Conservation (phyloP, 2,329 filamentous ascomycete species). For the Fonsecaea nubica region DNA sequence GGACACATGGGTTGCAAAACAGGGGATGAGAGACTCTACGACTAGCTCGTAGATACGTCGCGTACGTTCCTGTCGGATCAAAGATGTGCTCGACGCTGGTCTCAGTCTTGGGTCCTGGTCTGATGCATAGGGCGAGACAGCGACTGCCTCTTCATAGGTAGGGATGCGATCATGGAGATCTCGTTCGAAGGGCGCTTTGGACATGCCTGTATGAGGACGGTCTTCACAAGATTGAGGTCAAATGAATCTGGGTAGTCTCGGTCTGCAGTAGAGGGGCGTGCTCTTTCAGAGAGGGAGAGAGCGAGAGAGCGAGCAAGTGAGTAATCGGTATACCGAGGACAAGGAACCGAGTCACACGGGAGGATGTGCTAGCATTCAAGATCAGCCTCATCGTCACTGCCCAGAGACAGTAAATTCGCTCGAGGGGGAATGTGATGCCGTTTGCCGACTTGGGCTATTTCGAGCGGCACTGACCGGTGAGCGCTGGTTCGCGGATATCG, state of each 20-base stretch:
- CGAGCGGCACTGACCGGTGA: not conserved
- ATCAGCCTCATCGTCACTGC: not conserved
- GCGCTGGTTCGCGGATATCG: not conserved
- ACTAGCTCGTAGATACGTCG: slow-evolving; percentile 51
- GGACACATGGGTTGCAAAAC: slow-evolving; percentile 49
- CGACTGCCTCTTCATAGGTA: slow-evolving; percentile 46
- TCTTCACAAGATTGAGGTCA: not conserved
- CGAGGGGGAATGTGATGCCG: not conserved
- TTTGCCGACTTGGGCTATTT: not conserved
- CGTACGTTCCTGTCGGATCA: slow-evolving; percentile 42
- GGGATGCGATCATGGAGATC: slow-evolving; percentile 44
- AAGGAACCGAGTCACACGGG: not conserved
- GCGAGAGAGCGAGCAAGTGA: not conserved
- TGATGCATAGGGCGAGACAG: slow-evolving; percentile 8
- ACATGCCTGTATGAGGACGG: slow-evolving; percentile 13
- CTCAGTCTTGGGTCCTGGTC: not conserved
- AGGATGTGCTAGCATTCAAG: not conserved
- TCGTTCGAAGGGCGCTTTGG: slow-evolving; percentile 14
- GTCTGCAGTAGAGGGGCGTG: not conserved
- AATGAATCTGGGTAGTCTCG: not conserved
- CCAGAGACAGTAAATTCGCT: not conserved
- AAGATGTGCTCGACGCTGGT: slow-evolving; percentile 37
- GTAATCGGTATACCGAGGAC: not conserved
- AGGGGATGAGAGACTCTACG: slow-evolving; percentile 49
- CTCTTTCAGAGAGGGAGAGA: too few relatives aligned